These are phyloP conservation scores for Aureobasidium subglaciale DNA, from an alignment of 2,329 filamentous ascomycete species.

Conservation along the genomic window DNA sequence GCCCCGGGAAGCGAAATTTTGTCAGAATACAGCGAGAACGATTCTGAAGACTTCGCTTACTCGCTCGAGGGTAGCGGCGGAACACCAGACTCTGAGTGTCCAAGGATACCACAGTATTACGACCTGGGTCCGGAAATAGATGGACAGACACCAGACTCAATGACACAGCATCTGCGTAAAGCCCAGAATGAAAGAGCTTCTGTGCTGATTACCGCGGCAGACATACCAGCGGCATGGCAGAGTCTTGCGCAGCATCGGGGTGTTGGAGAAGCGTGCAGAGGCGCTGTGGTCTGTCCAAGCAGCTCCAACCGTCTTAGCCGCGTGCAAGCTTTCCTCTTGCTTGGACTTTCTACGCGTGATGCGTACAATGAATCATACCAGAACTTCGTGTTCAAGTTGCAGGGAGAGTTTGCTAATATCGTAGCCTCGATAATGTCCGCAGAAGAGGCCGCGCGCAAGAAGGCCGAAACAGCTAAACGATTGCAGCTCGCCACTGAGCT, in stretches of 20 bases:
- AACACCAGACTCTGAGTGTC: no score
- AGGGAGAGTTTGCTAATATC: conserved; percentile 14
- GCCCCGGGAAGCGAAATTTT: background rate
- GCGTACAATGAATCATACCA: conserved; percentile 9
- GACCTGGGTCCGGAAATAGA: background rate
- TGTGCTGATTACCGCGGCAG: background rate
- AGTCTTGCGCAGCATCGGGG: background rate
- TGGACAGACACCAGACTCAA: background rate
- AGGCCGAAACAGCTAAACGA: background rate
- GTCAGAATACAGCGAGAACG: background rate
- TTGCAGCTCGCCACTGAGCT: background rate
- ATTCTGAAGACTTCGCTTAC: background rate
- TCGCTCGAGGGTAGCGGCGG: background rate
- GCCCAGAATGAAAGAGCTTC: background rate
- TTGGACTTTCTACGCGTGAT: conserved; percentile 14
- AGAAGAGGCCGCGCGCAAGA: background rate
- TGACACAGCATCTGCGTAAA: background rate
- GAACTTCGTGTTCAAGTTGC: conserved; percentile 6
- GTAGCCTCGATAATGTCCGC: conserved; percentile 2
- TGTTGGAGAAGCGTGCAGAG: background rate
- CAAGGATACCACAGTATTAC: background rate
- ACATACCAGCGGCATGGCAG: background rate
- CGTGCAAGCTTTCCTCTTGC: conserved; percentile 12
- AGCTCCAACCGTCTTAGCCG: conserved; percentile 11
- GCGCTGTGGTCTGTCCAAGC: conserved; percentile 3